Evolutionary conservation across 2,329 filamentous ascomycete genomes (phyloP), one percentile per base, ranked within the genome.

Genomic region (Chalaropsis ovoidea): DNA sequence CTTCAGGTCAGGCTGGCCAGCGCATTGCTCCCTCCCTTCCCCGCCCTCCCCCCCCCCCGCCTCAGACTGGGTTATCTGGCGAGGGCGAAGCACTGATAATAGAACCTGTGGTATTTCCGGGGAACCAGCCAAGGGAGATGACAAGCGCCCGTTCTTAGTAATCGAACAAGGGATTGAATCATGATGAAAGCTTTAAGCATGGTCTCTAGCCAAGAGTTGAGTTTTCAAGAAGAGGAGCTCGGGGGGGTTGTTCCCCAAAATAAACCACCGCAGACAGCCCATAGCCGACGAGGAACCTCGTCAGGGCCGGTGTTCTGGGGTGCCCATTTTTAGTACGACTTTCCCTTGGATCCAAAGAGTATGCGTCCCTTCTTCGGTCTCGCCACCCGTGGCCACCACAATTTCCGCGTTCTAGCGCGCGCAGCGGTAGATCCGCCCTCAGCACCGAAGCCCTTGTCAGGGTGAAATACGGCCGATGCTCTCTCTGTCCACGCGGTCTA

Each of bases 41-140:
- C 52, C 52, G 1, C 22, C 13, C 52, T 31, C 42, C 42, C 10
- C 52, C 4, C 5, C 22, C 52, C 52, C 54, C 27, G 24, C 27
- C 54, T n/a, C 15, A 39, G 24, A 58, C 17, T 1, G n/a, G 6
- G 15, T 39, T 58, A 19, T 35, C 10, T 35, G n/a, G 54, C 54
- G 17, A 31, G 24, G 54, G 54, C 54, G 10, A 58, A 17, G 15
- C 5, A 47, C 43, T 19, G 43, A 8, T 19, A 17, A 47, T 17
- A 47, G 2, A n/a, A 19, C 15, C 43, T 19, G 31, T 58, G 54
- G 54, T 58, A 58, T 58, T 58, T 58, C 54, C 54, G 54, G 54
- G 27, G 54, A 58, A 58, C 54, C 54, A 58, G 13, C 31, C 24
- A 58, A 24, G 24, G 24, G 19, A 52, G 47, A 24, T 15, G 47